Percentiles rank a stretch among this genome's conserved stretches.
Evolutionary conservation across 164 flowering plant species (phyloP).

Genomic region (Aristolochia contorta): DNA sequence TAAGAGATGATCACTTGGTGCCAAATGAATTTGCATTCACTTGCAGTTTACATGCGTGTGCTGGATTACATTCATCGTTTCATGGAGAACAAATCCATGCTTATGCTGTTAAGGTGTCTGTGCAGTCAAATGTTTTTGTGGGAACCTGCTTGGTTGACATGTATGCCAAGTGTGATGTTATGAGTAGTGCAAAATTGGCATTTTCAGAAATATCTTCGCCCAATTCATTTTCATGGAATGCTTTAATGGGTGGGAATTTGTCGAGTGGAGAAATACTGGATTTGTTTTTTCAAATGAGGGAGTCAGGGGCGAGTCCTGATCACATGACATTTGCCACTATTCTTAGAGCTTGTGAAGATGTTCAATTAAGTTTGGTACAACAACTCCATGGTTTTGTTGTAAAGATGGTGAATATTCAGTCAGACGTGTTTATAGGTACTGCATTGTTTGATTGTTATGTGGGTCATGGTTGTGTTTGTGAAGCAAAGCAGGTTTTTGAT

Average conservation of each 20-base stretch:
- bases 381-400: constrained; percentile 18
- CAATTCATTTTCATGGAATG: constrained; percentile 23
- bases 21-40: constrained; percentile 16
- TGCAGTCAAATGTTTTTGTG: constrained; percentile 15
- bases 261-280: constrained; percentile 6
- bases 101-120: constrained; percentile 7
- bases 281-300: constrained; percentile 11
- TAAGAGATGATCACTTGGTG: constrained; percentile 1
- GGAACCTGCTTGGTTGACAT: constrained; percentile 19
- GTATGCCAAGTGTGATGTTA: constrained; percentile 14
- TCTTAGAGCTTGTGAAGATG: constrained; percentile 16
- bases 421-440: constrained; percentile 20
- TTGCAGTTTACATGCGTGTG: constrained; percentile 12
- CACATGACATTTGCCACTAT: constrained; percentile 16
- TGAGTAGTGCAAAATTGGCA: constrained; percentile 10
- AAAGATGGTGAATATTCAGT: constrained; percentile 7
- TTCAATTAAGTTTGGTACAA: constrained; percentile 6
- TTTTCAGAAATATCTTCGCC: constrained; percentile 13
- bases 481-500: constrained; percentile 12
- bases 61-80: constrained; percentile 5
- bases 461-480: constrained; percentile 7
- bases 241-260: constrained; percentile 16
- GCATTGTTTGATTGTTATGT: constrained; percentile 17
- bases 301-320: constrained; percentile 17
- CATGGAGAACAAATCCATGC: constrained; percentile 20